Percentiles rank a stretch among this genome's conserved stretches.
Conservation (phyloP, 1,284 basidiomycete genomes). For the Apiotrichum porosum region DNA sequence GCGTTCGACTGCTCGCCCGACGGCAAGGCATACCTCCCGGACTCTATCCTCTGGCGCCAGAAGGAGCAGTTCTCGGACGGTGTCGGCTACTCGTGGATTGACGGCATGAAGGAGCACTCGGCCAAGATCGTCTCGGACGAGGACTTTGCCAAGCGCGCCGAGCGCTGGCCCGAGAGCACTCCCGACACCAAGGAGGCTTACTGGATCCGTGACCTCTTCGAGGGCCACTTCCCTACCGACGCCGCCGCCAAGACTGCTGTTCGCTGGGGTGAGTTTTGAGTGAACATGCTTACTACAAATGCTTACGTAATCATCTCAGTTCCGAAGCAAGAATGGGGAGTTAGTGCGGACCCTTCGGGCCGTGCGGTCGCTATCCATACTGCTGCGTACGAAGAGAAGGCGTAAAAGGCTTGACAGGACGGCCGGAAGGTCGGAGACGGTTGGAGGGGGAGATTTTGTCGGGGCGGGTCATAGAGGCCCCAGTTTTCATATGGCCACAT, state of each 20-base stretch:
- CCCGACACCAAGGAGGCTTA: slow-evolving; percentile 99
- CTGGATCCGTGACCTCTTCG: slow-evolving; percentile 89
- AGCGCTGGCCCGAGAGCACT: slow-evolving; percentile 75
- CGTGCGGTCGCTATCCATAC: slow-evolving; percentile 94
- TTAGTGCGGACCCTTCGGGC: slow-evolving; percentile 88
- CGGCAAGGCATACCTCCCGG: slow-evolving; percentile 84
- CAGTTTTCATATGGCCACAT: no score
- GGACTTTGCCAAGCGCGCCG: slow-evolving; percentile 65
- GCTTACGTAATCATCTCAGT: slow-evolving; percentile 61
- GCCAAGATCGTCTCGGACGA: slow-evolving; percentile 72
- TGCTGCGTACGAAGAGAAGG: slow-evolving; percentile 62
- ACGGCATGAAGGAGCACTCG: slow-evolving; percentile 92
- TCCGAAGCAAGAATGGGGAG: slow-evolving; percentile 94
- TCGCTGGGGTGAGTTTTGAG: slow-evolving; percentile 52
- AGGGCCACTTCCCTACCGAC: slow-evolving; percentile 76
- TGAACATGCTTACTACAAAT: not conserved
- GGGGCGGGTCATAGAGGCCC: no score
- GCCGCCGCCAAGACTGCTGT: slow-evolving; percentile 90
- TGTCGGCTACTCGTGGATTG: slow-evolving; percentile 99
- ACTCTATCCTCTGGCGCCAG: slow-evolving; percentile 94
- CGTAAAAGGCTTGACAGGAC: not conserved
- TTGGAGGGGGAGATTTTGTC: no score
- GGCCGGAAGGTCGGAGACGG: no score
- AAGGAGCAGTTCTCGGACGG: slow-evolving; percentile 99
- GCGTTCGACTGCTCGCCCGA: slow-evolving; percentile 88